A percentile compares a stretch with the other conserved stretches of the same genome.
These are phyloP conservation scores for Diaporthe destruens DNA, from an alignment of 2,329 filamentous ascomycete species.

Conservation along the genomic window DNA sequence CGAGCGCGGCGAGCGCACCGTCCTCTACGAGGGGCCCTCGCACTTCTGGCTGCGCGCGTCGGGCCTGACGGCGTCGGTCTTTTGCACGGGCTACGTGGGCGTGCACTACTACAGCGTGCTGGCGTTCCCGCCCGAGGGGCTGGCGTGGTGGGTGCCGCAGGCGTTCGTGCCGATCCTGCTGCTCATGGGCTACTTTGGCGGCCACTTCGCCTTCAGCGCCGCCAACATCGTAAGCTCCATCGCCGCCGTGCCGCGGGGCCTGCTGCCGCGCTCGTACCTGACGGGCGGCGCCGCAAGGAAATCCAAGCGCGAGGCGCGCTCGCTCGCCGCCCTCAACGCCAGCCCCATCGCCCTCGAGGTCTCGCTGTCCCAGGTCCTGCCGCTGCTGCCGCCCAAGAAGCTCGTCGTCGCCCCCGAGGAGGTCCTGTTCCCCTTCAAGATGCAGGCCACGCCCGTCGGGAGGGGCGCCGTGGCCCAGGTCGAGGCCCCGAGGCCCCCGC, in stretches of 20 bases:
- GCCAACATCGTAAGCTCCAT: constrained; percentile 69
- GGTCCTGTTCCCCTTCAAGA: constrained; percentile 51
- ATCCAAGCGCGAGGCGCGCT: constrained; percentile 20
- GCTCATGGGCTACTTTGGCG: constrained; percentile 70
- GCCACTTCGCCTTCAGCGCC: constrained; percentile 70
- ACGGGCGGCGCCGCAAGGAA: constrained; percentile 12
- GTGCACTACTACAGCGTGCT: constrained; percentile 65
- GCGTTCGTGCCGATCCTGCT: constrained; percentile 70
- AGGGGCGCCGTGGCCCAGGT: background rate
- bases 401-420: constrained; percentile 54
- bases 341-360: constrained; percentile 64
- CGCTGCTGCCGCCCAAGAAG: constrained; percentile 60
- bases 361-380: constrained; percentile 62
- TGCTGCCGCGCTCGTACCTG: constrained; percentile 35
- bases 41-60: constrained; percentile 73
- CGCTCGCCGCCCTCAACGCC: constrained; percentile 35
- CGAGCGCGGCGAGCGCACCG: constrained; percentile 65
- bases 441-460: constrained; percentile 48
- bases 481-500: background rate
- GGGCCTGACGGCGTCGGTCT: constrained; percentile 67
- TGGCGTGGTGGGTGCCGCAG: constrained; percentile 68
- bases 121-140: constrained; percentile 61
- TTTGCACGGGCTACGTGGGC: constrained; percentile 64
- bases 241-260: constrained; percentile 61
- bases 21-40: constrained; percentile 74